Evolutionary conservation across 2,329 filamentous ascomycete genomes (phyloP).

Genomic region (Hypoxylon sp.): DNA sequence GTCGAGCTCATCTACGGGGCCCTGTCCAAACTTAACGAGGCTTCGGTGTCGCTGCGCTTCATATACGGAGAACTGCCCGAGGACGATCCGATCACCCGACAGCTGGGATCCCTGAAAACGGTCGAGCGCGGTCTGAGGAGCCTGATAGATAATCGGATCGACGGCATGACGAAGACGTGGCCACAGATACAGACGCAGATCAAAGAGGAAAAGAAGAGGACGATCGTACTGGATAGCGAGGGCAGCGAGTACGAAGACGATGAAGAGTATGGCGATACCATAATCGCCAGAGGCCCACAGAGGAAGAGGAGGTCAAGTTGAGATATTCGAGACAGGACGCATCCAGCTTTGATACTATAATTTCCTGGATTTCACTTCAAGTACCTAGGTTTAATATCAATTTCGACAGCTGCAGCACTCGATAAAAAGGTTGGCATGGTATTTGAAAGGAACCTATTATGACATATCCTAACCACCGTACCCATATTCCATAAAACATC

Average conservation of each 20-base stretch:
- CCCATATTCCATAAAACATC: not conserved
- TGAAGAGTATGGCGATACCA: not conserved
- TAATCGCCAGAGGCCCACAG: not conserved
- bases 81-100: not conserved
- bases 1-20: not conserved
- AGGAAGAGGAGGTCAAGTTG: not conserved
- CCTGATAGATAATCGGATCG: not conserved
- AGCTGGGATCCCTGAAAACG: not conserved
- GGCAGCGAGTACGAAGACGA: not conserved
- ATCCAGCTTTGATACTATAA: too few species aligned
- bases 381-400: not conserved
- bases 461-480: not conserved
- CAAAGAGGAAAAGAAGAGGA: not conserved
- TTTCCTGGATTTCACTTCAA: too few species aligned
- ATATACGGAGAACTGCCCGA: not conserved
- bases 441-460: not conserved
- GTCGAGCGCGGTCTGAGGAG: not conserved
- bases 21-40: not conserved
- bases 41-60: not conserved
- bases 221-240: not conserved
- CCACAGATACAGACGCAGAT: too few species aligned
- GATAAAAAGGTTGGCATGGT: not conserved
- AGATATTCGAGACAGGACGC: not conserved
- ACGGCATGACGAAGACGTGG: not conserved
- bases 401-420: not conserved